Conservation (phyloP, 2,329 filamentous ascomycete genomes). For the Claviceps purpurea region DNA sequence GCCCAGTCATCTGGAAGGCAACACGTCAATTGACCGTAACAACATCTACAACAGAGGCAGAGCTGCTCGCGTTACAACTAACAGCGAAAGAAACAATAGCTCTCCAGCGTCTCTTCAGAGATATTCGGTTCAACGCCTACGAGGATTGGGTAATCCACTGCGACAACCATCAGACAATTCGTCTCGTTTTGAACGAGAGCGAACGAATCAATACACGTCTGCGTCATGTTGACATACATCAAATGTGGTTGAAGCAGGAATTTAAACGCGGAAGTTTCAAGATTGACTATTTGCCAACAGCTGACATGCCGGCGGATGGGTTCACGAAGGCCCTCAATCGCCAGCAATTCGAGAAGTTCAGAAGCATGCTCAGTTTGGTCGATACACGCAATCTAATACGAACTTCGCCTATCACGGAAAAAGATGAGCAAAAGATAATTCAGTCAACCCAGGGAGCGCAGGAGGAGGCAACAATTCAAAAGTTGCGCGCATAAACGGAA, state of each 20-base stretch:
- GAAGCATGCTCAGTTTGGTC: not conserved
- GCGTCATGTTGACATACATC: not conserved
- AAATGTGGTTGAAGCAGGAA: not conserved
- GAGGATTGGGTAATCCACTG: not conserved
- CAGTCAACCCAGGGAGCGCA: too few relatives aligned
- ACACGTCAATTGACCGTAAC: not conserved
- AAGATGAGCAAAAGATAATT: too few relatives aligned
- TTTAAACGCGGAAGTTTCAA: not conserved
- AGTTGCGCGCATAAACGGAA: too few relatives aligned
- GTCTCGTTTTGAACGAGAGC: not conserved
- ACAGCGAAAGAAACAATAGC: not conserved
- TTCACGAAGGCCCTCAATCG: not conserved
- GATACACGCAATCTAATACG: not conserved
- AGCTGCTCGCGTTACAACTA: not conserved
- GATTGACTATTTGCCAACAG: not conserved
- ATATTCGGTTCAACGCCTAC: not conserved
- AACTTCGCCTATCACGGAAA: too few relatives aligned
- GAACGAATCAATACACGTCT: not conserved
- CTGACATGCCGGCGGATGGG: not conserved
- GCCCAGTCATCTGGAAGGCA: not conserved
- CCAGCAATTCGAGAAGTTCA: not conserved
- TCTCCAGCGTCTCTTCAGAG: not conserved
- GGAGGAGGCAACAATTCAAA: too few relatives aligned
- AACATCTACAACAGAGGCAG: not conserved
- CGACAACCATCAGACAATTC: not conserved